Conservation (phyloP, 805 yeast species). For the Torulaspora quercuum region DNA sequence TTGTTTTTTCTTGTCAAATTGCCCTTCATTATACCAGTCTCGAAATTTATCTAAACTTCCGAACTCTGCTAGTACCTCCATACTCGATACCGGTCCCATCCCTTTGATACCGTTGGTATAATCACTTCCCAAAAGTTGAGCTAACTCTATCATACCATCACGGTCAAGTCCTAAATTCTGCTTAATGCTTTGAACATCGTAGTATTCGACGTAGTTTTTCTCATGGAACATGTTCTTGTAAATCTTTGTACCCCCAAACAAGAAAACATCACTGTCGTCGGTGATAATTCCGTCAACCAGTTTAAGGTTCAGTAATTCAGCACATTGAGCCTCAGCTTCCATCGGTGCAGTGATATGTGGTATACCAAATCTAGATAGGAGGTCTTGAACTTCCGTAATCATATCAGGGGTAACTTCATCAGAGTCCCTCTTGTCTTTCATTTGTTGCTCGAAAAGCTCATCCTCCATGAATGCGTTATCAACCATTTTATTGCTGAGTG, state of each 20-base stretch:
- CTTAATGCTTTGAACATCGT: conserved; percentile 55
- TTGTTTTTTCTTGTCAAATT: conserved; percentile 41
- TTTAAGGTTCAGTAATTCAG: conserved; percentile 60
- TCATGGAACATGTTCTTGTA: conserved; percentile 95
- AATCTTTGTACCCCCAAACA: conserved; percentile 82
- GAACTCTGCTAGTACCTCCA: conserved; percentile 88
- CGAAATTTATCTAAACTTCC: conserved; percentile 41
- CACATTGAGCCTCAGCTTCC: conserved; percentile 99
- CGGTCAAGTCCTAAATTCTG: conserved; percentile 63
- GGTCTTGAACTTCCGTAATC: conserved; percentile 87
- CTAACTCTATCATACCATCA: conserved; percentile 68
- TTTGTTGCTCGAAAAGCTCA: conserved; percentile 56
- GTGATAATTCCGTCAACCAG: conserved; percentile 94
- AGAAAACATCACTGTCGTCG: conserved; percentile 94
- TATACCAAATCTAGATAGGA: conserved; percentile 82
- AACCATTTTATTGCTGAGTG: conserved; percentile 34
- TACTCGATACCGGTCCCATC: conserved; percentile 88
- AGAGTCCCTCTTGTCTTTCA: conserved; percentile 75
- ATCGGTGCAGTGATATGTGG: conserved; percentile 95
- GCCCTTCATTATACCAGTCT: conserved; percentile 44
- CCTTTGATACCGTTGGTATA: conserved; percentile 92
- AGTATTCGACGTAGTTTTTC: conserved; percentile 86
- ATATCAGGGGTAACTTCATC: conserved; percentile 85
- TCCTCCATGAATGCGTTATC: conserved; percentile 37
- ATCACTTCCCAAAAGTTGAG: conserved; percentile 86